Evolutionary conservation across 441 rosid genomes (phyloP), one percentile per base, ranked within the genome.

Genomic region (Metrosideros polymorpha): DNA sequence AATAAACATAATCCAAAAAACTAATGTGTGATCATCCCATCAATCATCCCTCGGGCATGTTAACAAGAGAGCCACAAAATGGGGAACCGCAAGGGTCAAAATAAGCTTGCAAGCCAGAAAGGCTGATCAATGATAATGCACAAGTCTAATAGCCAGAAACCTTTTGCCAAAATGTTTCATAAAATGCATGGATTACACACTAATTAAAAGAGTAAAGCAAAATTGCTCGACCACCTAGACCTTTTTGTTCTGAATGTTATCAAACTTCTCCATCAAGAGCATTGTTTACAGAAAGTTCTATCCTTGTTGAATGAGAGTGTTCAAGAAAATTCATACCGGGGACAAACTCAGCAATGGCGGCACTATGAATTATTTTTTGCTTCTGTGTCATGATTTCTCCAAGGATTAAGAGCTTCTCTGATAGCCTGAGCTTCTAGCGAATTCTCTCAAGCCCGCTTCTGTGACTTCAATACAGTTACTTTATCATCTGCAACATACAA

Each of bases 371-470:
- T 88, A 87, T 91, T 94, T 71, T 61, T 85, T 6, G 92, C 82
- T 87, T 93, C 91, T 9, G 88, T 51, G 43, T 94, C 96, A 35
- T 49, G 93, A 88, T 93, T 92, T 90, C 94, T 96, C 96, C 96
- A 94, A 63, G 99, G 99, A 92, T 96, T 94, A 56, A 95, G 94
- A 88, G 97, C 97, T 45, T 95, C 97, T 90, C 92, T 91, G 52
- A 92, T 83, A 51, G 98, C 99, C 89, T 91, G 93, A 89, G 96
- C 99, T 91, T 96, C 95, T 30, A 93, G 94, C 39, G 98, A 93
- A 90, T 85, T 89, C 86, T 95, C 98, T 92, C 92, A 93, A n/a
- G 98, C 95, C 39, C 90, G 91, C 90, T 92, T 95, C 94, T 94
- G 97, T 8, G 96, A 91, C 91, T 97, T 96, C 85, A 94, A 76